A percentile compares a stretch with the other conserved stretches of the same genome.
These are phyloP conservation scores for Pogostemon cablin DNA, from an alignment of 257 asterid species.

Conservation along the genomic window DNA sequence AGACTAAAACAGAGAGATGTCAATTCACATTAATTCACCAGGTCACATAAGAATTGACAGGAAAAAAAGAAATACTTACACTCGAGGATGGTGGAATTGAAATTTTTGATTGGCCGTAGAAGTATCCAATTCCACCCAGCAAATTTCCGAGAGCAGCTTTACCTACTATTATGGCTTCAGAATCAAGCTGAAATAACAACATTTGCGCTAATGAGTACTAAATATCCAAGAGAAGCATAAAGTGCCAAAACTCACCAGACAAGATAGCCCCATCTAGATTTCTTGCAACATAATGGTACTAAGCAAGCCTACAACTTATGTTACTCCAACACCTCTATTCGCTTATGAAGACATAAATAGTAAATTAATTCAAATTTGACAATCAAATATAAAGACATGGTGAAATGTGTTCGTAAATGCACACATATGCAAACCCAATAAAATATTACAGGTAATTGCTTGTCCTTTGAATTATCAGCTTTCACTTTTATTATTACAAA, in stretches of 20 bases:
- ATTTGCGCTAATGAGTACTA: slow-evolving; percentile 30
- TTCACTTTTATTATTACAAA: slow-evolving; percentile 15
- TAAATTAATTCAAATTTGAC: slow-evolving; percentile 12
- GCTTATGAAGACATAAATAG: slow-evolving; percentile 12
- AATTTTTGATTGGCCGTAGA: slow-evolving; percentile 90
- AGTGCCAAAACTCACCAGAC: slow-evolving; percentile 3
- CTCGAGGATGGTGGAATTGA: slow-evolving; percentile 60
- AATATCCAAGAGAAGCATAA: slow-evolving; percentile 14
- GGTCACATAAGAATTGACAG: slow-evolving; percentile 7
- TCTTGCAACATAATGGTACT: not conserved
- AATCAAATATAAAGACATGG: slow-evolving; percentile 11
- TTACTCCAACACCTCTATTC: slow-evolving; percentile 19
- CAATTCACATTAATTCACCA: slow-evolving; percentile 14
- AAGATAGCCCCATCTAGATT: not conserved
- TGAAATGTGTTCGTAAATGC: not conserved
- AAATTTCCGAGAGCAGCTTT: slow-evolving; percentile 86
- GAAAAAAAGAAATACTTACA: slow-evolving; percentile 52
- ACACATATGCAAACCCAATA: slow-evolving; percentile 10
- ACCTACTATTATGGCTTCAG: slow-evolving; percentile 66
- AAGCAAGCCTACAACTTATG: slow-evolving; percentile 4
- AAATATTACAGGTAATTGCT: slow-evolving; percentile 5
- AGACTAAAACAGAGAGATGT: slow-evolving; percentile 27
- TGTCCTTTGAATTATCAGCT: slow-evolving; percentile 19
- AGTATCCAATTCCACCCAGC: slow-evolving; percentile 98
- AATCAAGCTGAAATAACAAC: slow-evolving; percentile 59